phyloP scores from a whole-genome alignment of 2,329 filamentous ascomycete genomes.

The Fusarium palustre region DNA sequence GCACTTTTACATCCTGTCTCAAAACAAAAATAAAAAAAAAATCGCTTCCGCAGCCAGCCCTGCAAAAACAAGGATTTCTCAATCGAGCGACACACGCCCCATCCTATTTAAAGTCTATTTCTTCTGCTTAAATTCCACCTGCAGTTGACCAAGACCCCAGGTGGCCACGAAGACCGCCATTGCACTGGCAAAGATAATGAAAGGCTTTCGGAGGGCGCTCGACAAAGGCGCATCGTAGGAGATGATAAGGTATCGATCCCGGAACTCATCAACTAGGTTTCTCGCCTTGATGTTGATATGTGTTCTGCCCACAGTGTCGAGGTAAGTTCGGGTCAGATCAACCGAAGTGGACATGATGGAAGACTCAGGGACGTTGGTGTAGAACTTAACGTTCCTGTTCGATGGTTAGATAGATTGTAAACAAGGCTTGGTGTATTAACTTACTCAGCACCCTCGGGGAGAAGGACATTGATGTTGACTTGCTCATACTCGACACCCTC shows the following conservation, averaged over 20 bases:
- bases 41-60: conserved; percentile 25
- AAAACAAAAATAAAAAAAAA: too few species aligned
- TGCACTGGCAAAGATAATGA: conserved; percentile 81
- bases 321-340: conserved; percentile 84
- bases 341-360: conserved; percentile 69
- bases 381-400: conserved; percentile 80
- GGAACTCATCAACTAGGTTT: conserved; percentile 91
- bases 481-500: conserved; percentile 90
- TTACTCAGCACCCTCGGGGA: conserved; percentile 91
- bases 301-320: conserved; percentile 92
- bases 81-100: conserved; percentile 17
- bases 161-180: conserved; percentile 78
- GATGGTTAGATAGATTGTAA: conserved; percentile 50
- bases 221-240: conserved; percentile 85
- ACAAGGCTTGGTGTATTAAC: conserved; percentile 50
- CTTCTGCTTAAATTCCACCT: conserved; percentile 78
- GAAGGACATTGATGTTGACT: conserved; percentile 81
- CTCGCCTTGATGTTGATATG: conserved; percentile 81
- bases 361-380: conserved; percentile 75
- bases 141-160: conserved; percentile 81
- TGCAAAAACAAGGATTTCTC: conserved; percentile 14
- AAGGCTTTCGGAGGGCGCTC: conserved; percentile 84
- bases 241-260: conserved; percentile 85
- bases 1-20: conserved; percentile 43
- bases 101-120: conserved; percentile 46